Evolutionary conservation across 73 alveolate genomes (phyloP).

Genomic region (Tetrahymena malaccensis): DNA sequence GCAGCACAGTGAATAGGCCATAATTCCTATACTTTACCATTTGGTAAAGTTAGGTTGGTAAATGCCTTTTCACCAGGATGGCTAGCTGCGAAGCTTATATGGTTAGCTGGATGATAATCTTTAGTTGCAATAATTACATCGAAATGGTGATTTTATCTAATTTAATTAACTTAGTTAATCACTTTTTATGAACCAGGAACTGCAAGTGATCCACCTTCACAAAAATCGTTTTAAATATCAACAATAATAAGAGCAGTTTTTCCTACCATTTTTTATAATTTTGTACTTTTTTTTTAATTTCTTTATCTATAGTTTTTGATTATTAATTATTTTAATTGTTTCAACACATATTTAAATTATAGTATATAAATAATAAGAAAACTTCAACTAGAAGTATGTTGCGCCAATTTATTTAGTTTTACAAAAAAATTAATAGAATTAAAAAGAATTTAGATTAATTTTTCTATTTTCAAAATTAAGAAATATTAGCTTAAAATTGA

Average conservation of each 20-base stretch:
- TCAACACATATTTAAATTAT: background rate
- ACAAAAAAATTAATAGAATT: background rate
- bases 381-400: background rate
- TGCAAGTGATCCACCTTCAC: conserved; percentile 92
- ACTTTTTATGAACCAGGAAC: conserved; percentile 68
- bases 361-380: background rate
- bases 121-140: conserved; percentile 58
- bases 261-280: background rate
- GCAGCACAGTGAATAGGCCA: conserved; percentile 94
- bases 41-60: background rate
- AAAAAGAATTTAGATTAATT: background rate
- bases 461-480: too few relatives aligned
- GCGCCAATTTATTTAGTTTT: background rate
- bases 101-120: conserved; percentile 89
- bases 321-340: background rate
- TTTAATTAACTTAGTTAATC: conserved; percentile 68
- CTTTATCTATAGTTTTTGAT: background rate
- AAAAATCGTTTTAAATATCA: conserved; percentile 94
- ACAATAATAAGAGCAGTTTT: conserved; percentile 69
- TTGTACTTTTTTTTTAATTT: background rate
- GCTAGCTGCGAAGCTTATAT: conserved; percentile 67
- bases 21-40: conserved; percentile 55
- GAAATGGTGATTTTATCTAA: conserved; percentile 53
- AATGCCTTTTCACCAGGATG: conserved; percentile 54
- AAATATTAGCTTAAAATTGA: too few relatives aligned